Evolutionary conservation across 495 filamentous ascomycete genomes (phyloP).

Genomic region (Aspergillus heteromorphus): DNA sequence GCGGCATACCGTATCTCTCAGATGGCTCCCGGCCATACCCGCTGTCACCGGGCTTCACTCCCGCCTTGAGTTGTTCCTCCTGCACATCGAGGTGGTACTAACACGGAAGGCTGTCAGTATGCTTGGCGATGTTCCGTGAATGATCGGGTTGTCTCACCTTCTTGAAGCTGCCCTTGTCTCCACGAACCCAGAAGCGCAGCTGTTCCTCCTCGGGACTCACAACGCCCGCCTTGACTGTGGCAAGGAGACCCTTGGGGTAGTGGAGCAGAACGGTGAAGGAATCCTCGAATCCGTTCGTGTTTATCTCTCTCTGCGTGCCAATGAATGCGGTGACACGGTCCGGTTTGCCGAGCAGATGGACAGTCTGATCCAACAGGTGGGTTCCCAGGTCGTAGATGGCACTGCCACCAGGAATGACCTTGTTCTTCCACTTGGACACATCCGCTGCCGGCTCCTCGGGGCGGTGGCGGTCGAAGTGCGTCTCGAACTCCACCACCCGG

Average conservation of each 20-base stretch:
- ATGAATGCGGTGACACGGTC: conserved; percentile 62
- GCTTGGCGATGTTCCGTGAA: too few relatives aligned
- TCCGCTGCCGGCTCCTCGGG: conserved; percentile 44
- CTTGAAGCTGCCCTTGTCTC: background rate
- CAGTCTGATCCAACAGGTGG: conserved; percentile 78
- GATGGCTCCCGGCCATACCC: conserved; percentile 63
- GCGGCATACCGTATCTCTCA: conserved; percentile 40
- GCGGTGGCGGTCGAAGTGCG: conserved; percentile 79
- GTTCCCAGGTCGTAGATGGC: conserved; percentile 79
- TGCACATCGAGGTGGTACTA: conserved; percentile 69
- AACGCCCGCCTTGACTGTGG: conserved; percentile 1
- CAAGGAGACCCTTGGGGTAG: conserved; percentile 44
- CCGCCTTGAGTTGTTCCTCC: conserved; percentile 73
- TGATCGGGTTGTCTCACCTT: conserved; percentile 44
- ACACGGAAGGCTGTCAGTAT: background rate
- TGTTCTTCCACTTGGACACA: conserved; percentile 63
- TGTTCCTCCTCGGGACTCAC: conserved; percentile 1
- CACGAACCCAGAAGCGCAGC: conserved; percentile 3
- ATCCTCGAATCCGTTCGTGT: conserved; percentile 58
- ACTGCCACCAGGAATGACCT: conserved; percentile 62
- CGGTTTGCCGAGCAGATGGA: conserved; percentile 73
- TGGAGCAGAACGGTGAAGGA: conserved; percentile 63
- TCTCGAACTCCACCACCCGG: conserved; percentile 71
- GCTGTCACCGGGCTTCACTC: conserved; percentile 57
- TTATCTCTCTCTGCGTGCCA: conserved; percentile 55